A percentile compares a stretch with the other conserved stretches of the same genome.
phyloP scores from a whole-genome alignment of 2,329 filamentous ascomycete species.

The Penicillium hesseltinei region DNA sequence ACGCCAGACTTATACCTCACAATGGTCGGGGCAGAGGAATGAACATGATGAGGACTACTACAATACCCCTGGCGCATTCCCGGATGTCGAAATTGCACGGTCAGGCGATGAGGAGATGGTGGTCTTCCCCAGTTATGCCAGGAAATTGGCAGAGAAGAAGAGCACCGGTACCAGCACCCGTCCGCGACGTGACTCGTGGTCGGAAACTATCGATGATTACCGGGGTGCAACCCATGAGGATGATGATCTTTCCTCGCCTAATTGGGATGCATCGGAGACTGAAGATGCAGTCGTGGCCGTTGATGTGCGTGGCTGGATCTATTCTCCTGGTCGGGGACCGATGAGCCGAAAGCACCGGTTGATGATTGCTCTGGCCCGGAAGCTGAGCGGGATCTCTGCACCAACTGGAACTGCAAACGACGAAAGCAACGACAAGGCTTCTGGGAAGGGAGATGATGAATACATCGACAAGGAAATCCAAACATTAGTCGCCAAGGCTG shows the following conservation, averaged over 20 bases:
- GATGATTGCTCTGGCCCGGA: constrained; percentile 79
- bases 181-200: constrained; percentile 29
- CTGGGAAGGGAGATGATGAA: constrained; percentile 56
- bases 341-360: constrained; percentile 85
- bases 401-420: constrained; percentile 46
- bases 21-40: constrained; percentile 50
- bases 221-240: constrained; percentile 44
- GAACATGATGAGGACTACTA: constrained; percentile 48
- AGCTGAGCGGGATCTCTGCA: constrained; percentile 80
- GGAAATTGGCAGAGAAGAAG: constrained; percentile 60
- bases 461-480: constrained; percentile 72
- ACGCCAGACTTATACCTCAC: constrained; percentile 63
- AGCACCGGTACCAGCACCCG: constrained; percentile 29
- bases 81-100: constrained; percentile 75
- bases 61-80: constrained; percentile 72
- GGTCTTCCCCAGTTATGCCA: constrained; percentile 89
- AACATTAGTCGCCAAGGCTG: constrained; percentile 69
- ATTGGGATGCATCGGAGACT: constrained; percentile 78
- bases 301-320: constrained; percentile 94
- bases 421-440: constrained; percentile 41
- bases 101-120: constrained; percentile 89
- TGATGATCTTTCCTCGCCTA: constrained; percentile 66
- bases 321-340: constrained; percentile 77
- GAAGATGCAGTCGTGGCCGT: constrained; percentile 87
- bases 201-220: constrained; percentile 40